Conservation (phyloP, 345 rosid species). For the Raphanus raphanistrum region DNA sequence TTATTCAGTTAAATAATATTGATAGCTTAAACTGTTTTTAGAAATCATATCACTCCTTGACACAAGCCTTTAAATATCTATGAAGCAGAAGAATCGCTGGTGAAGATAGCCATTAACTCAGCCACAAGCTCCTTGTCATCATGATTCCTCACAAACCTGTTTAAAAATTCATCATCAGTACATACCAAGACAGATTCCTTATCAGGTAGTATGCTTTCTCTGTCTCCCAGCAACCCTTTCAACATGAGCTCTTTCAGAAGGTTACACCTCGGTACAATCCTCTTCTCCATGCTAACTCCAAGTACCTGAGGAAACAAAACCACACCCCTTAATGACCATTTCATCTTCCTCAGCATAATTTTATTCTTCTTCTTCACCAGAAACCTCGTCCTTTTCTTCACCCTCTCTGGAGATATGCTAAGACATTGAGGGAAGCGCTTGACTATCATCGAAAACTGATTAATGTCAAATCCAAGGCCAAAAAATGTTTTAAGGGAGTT, state of each 20-base stretch:
- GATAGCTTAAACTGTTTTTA: not conserved
- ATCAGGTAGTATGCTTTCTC: not conserved
- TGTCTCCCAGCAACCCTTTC: conserved; percentile 17
- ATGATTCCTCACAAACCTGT: not conserved
- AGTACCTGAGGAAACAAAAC: conserved; percentile 10
- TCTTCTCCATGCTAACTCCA: conserved; percentile 35
- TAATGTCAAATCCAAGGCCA: not conserved
- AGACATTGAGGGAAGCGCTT: not conserved
- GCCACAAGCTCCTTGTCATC: conserved; percentile 2
- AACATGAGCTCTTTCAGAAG: conserved; percentile 31
- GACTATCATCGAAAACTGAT: conserved; percentile 28
- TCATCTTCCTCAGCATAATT: conserved; percentile 39
- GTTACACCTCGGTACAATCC: conserved; percentile 41
- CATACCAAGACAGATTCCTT: not conserved
- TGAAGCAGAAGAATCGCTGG: not conserved
- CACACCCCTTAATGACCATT: not conserved
- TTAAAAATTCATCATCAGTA: not conserved
- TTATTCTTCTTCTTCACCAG: conserved; percentile 33
- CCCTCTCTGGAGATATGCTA: not conserved
- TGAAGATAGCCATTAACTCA: conserved; percentile 25
- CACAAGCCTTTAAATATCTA: not conserved
- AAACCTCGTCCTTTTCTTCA: conserved; percentile 24
- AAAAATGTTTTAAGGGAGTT: not conserved
- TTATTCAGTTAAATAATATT: not conserved
- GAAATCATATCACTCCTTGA: not conserved